Evolutionary conservation across 345 rosid species (phyloP), one percentile per base, ranked within the genome.

Genomic region (Camelina hispida): DNA sequence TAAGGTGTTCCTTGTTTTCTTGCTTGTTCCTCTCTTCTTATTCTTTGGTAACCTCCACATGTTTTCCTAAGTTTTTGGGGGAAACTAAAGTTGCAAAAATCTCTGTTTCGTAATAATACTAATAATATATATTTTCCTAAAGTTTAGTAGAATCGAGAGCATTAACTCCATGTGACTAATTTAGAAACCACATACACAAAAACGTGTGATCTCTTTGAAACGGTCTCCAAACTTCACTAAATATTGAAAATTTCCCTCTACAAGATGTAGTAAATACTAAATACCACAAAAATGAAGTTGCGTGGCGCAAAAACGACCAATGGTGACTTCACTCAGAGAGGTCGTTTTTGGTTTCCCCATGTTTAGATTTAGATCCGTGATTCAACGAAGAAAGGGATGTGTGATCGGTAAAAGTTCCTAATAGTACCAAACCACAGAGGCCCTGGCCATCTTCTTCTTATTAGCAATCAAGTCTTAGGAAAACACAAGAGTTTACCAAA

Each of bases 21-120:
- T 73, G 70, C 48, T 43, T 46, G 50, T 61, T 60, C 69, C 79
- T 42, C 87, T 68, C 67, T 61, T 68, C 14, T 59, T 13, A 48
- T 11, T 40, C 9, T 50, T 69, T 69, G 38, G 44, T 63, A 34
- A 76, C 30, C 9, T 6, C 65, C 79, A 76, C 70, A 69, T 69
- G 58, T 76, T 62, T 76, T 15, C 74, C 74, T 76, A 76, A 34
- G 69, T 68, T 61, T 43, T 23, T 68, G 74, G 79, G 74, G 62
- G 57, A 3, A 43, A 40, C 59, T 17, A 25, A 30, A 59, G 59
- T 23, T 74, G 34, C 23, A 40, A 16, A 67, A 56, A 56, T 51
- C 28, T 59, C 55, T 75, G 23, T 50, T 59, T 43, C 34, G 28
- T 40, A 56, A 65, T 17, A 48, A 37, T 50, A 57, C 2, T 7